Base-by-base conservation (phyloP, 208 protist genomes). In the Acanthamoeba triangularis region DNA sequence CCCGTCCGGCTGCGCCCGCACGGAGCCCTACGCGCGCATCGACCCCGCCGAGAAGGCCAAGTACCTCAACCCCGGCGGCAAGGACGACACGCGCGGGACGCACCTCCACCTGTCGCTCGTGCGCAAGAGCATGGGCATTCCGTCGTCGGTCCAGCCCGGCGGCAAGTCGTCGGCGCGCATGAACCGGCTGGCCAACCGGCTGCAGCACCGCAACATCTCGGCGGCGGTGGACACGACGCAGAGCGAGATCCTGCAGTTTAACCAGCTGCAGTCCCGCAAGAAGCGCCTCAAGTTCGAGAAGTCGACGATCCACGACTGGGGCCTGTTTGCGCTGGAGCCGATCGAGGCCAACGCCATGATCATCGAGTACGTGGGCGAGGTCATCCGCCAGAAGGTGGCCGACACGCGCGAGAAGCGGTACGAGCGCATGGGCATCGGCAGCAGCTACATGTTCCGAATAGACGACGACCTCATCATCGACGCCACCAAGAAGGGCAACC, bases 391-490 rank as follows among this genome's bases (percentile, higher is more conserved):
- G 85, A 90, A 97, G 23, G 96, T 98, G 18, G 97, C 97, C 37
- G 97, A 98, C 76, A 72, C 88, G 49, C 82, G 97, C 33, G 97
- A 98, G 49, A 97, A 98, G 63, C 33, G 88, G 30, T 98, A 98
- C 82, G 93, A 97, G 35, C 92, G 91, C 41, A 90, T 95, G 33
- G 97, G 97, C 37, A 98, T 98, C 44, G 97, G 97, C 23, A 96
- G 94, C 67, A 98, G 96, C 65, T 98, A 98, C 93, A 95, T 98
- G 47, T 98, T 98, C 95, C 88, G 97, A 18, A 91, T 98, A 0
- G 98, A 98, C 80, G 96, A 98, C 10, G 97, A 97, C 20, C 88
- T 37, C 23, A 98, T 99, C 59, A 97, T 99, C 44, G 98, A 99
- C 96, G 98, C 98, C 4, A 99, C 98, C 20, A 94, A 96, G 18